A percentile compares a stretch with the other conserved stretches of the same genome.
Conservation (phyloP, 331 rosid species). For the Quercus tomentella region DNA sequence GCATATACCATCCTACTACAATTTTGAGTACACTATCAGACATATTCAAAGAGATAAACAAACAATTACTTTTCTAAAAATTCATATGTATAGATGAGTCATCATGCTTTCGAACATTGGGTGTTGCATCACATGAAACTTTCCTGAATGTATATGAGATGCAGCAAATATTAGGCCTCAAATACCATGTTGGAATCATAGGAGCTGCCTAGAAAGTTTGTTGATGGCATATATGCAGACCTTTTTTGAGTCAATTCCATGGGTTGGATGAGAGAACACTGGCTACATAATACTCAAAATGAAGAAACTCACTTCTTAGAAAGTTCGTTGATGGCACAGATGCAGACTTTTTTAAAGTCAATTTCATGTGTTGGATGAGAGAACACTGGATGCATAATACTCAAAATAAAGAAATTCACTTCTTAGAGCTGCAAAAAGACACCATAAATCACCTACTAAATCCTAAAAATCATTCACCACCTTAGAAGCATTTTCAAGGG, state of each 20-base stretch:
- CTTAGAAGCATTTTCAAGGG: no score
- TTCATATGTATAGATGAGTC: background rate
- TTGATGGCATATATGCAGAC: background rate
- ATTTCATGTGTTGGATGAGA: no score
- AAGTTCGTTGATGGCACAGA: background rate
- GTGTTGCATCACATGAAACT: background rate
- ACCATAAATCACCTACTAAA: no score
- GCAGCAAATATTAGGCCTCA: background rate
- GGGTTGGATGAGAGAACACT: no score
- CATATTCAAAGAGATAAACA: background rate
- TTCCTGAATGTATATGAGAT: background rate
- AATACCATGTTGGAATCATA: background rate
- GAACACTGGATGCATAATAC: background rate
- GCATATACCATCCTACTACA: no score
- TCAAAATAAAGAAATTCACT: background rate
- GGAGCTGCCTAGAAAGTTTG: background rate
- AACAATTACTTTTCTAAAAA: background rate
- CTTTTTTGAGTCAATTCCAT: background rate
- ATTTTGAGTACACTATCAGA: no score
- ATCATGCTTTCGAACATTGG: background rate
- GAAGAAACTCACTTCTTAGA: background rate
- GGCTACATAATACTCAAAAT: background rate
- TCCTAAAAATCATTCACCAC: no score
- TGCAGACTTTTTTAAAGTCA: background rate
- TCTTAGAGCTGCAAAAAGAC: no score